Base-by-base conservation (phyloP, 495 filamentous ascomycete species). In the Hypoxylon intermedium region DNA sequence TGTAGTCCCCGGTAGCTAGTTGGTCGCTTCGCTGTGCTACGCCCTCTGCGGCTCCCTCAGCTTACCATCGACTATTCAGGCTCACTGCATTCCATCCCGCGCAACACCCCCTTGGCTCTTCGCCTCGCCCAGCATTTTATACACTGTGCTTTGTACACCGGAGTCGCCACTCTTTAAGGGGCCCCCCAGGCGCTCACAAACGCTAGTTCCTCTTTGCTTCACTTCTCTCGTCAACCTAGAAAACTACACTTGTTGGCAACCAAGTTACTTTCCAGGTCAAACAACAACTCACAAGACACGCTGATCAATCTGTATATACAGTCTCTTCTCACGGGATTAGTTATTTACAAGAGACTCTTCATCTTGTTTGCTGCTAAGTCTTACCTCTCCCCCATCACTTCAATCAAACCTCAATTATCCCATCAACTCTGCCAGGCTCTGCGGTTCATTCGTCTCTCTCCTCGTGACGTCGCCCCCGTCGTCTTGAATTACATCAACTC, bases 61-160 rank as follows among this genome's bases (percentile, higher is more conserved):
- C 63, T 67, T 67, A 67, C 58, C 52, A 58, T 58, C 41, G 20
- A 67, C 63, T 61, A 67, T 65, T 65, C 62, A 60, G 63, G 63
- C 63, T 51, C 21, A 53, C 63, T 67, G 63, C 63, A 62, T 61
- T 40, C 26, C 48, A 67, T 67, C 63, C 63, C 63, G 28, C 63
- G 58, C 58, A 50, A 52, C 56, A 38, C 48, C 40, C 53, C 63
- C 63, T 67, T 67, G 63, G 63, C 63, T 55, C 38, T 52, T 58
- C 52, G 52, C 57, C 63, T 67, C 47, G 46, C 63, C 53, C 26
- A 42, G 30, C 31, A 6, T 15, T 62, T 49, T 62, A 42, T 57
- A 58, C 63, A 67, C 63, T 67, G 63, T 67, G 63, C 58, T 62
- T 41, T 56, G 52, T 56, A 43, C 47, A 45, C 51, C 58, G 28